Evolutionary conservation across 192 early-diverging fungal genomes (phyloP).

Genomic region (Fimicolochytrium jonesii): DNA sequence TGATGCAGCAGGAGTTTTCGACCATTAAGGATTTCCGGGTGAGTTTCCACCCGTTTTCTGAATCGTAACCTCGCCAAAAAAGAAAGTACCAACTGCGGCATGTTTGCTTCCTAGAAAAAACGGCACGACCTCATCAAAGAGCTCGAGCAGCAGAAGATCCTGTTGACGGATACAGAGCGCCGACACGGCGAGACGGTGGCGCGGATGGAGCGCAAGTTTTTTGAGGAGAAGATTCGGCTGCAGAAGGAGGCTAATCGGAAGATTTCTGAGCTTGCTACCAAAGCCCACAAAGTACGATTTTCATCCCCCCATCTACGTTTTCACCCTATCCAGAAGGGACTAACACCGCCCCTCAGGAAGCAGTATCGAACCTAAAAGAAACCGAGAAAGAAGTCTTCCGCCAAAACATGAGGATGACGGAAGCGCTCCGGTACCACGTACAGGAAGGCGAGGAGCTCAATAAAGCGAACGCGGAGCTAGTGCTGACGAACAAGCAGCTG

Average conservation of each 20-base stretch:
- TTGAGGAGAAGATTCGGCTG: slow-evolving; percentile 62
- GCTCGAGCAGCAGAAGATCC: slow-evolving; percentile 48
- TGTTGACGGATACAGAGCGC: slow-evolving; percentile 53
- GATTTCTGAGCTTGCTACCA: slow-evolving; percentile 58
- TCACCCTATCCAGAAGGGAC: background rate
- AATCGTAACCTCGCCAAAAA: no score
- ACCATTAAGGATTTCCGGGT: slow-evolving; percentile 65
- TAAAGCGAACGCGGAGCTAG: slow-evolving; percentile 40
- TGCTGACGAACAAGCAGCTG: slow-evolving; percentile 36
- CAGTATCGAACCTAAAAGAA: slow-evolving; percentile 50
- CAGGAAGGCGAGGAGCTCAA: slow-evolving; percentile 51
- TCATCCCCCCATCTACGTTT: background rate
- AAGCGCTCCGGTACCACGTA: slow-evolving; percentile 55
- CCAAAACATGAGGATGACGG: slow-evolving; percentile 58
- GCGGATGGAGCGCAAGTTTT: slow-evolving; percentile 61
- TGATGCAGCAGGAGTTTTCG: slow-evolving; percentile 61
- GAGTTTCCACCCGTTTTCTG: no score
- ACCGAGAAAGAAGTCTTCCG: slow-evolving; percentile 63
- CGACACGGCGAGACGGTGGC: slow-evolving; percentile 53
- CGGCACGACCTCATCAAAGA: slow-evolving; percentile 58
- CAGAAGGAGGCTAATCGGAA: slow-evolving; percentile 62
- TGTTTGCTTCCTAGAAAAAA: slow-evolving; percentile 33
- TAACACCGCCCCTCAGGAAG: slow-evolving; percentile 40
- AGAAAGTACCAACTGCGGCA: no score
- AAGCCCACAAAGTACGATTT: slow-evolving; percentile 47